Conservation (phyloP, 2,329 filamentous ascomycete species). For the Colletotrichum camelliae region DNA sequence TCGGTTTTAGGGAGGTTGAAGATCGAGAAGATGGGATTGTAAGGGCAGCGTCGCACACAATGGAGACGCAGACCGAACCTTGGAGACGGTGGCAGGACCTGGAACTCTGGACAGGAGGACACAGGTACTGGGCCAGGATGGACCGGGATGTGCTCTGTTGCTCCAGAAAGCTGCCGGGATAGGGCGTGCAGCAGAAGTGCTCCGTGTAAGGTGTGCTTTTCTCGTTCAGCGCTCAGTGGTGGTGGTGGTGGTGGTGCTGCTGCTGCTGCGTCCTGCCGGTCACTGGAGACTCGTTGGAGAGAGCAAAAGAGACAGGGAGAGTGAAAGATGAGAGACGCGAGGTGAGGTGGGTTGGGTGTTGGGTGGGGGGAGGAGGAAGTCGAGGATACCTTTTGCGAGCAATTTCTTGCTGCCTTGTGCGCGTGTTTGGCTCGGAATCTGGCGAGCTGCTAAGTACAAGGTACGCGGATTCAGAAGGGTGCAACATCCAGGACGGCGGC, state of each 20-base stretch:
- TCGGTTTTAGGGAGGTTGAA: slow-evolving; percentile 20
- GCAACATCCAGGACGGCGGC: not conserved
- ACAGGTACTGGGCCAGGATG: not conserved
- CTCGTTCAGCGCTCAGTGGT: not conserved
- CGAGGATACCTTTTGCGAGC: not conserved
- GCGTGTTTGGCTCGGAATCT: not conserved
- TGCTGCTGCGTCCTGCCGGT: not conserved
- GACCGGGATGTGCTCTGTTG: slow-evolving; percentile 9
- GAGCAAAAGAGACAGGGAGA: not conserved
- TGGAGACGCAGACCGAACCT: not conserved
- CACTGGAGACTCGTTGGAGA: not conserved
- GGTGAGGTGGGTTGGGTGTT: not conserved
- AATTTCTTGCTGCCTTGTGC: not conserved
- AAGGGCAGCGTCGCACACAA: slow-evolving; percentile 18
- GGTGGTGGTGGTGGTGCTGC: not conserved
- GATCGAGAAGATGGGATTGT: slow-evolving; percentile 6
- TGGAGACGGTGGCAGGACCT: not conserved
- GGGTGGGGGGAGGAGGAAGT: not conserved
- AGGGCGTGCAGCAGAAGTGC: slow-evolving; percentile 7
- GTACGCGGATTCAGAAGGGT: not conserved
- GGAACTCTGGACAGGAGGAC: not conserved
- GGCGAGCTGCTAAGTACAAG: not conserved
- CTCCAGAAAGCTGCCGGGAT: slow-evolving; percentile 1
- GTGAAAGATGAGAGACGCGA: not conserved
- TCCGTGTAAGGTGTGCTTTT: slow-evolving; percentile 1